Evolutionary conservation across 2,329 filamentous ascomycete genomes (phyloP).

Genomic region (Arthrobotrys pseudoclavata): DNA sequence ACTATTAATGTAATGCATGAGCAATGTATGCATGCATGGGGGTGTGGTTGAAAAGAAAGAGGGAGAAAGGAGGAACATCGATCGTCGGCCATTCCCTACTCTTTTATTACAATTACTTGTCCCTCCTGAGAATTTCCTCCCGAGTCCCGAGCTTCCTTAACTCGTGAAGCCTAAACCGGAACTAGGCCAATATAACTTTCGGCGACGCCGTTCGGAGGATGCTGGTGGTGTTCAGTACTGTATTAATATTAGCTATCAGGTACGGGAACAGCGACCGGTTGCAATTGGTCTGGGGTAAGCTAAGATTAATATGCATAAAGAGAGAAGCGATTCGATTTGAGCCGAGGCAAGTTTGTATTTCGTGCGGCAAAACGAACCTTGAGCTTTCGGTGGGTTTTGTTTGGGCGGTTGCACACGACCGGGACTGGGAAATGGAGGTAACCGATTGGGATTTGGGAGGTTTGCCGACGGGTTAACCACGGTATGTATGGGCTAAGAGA

Average conservation of each 20-base stretch:
- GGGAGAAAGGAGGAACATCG: not conserved
- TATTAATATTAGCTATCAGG: not conserved
- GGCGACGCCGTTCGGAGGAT: slow-evolving; percentile 27
- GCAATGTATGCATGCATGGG: not conserved
- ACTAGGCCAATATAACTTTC: not conserved
- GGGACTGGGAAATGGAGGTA: not conserved
- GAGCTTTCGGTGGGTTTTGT: not conserved
- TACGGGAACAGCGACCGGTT: not conserved
- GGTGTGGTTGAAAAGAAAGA: not conserved
- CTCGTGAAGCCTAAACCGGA: slow-evolving; percentile 1
- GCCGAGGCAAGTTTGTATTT: slow-evolving; percentile 4
- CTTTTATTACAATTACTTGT: slow-evolving; percentile 6
- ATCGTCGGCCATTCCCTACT: not conserved
- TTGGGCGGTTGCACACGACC: slow-evolving; percentile 20
- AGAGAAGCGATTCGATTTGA: not conserved
- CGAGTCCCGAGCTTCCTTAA: slow-evolving; percentile 10
- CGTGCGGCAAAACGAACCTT: not conserved
- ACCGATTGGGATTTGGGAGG: slow-evolving; percentile 18
- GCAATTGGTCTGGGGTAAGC: slow-evolving; percentile 14
- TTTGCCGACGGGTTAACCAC: slow-evolving; percentile 20
- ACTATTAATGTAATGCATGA: not conserved
- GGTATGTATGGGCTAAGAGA: not conserved
- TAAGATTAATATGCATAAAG: not conserved
- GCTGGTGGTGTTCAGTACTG: slow-evolving; percentile 6
- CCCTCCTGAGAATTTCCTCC: not conserved